Evolutionary conservation across 2,329 filamentous ascomycete species (phyloP).

Genomic region (Monilinia aucupariae): DNA sequence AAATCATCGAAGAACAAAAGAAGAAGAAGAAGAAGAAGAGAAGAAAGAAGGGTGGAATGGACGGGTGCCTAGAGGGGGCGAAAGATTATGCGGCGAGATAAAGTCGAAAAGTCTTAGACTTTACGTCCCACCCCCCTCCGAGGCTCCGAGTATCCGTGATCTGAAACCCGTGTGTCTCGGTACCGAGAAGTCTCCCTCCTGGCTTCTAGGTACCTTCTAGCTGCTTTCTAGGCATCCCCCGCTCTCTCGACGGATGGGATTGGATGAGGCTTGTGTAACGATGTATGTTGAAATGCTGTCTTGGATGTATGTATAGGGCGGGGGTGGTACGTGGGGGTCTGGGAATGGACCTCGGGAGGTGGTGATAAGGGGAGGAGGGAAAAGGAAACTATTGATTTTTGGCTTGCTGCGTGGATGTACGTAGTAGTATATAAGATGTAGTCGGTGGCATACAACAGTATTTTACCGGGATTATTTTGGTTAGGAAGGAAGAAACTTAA

Average conservation of each 20-base stretch:
- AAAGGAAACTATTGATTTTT: not conserved
- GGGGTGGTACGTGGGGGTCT: not conserved
- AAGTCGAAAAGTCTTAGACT: not conserved
- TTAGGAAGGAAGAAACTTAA: no score
- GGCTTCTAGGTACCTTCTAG: not conserved
- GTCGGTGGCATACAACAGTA: not conserved
- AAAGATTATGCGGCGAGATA: not conserved
- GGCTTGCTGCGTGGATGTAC: not conserved
- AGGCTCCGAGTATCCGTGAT: not conserved
- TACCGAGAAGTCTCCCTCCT: not conserved
- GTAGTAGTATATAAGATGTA: not conserved
- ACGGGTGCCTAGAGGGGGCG: not conserved
- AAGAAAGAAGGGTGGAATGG: not conserved
- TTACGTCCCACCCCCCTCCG: no score
- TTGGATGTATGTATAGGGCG: not conserved
- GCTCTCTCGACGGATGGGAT: not conserved
- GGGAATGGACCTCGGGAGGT: not conserved
- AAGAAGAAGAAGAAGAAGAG: not conserved
- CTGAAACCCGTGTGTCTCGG: not conserved
- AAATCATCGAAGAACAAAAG: not conserved
- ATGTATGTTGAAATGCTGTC: not conserved
- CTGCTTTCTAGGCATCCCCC: not conserved
- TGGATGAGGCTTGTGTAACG: not conserved
- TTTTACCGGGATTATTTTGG: not conserved
- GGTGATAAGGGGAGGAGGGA: not conserved